phyloP scores from a whole-genome alignment of 371 early-diverging fungal genomes.

The Catenaria anguillulae region DNA sequence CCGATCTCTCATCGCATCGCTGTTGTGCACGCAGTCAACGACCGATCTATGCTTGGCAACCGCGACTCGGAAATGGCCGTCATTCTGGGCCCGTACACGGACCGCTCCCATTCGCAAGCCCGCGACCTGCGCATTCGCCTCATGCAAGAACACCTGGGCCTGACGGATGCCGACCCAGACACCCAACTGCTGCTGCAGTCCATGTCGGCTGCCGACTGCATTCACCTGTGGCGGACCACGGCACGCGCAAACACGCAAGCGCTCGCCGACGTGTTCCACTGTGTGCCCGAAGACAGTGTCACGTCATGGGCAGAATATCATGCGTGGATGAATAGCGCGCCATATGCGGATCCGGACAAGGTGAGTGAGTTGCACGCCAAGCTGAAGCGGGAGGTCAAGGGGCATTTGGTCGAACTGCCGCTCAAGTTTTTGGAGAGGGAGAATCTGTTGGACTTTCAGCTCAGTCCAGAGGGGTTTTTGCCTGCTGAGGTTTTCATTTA shows the following conservation, averaged over 20 bases:
- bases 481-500: conserved; percentile 39
- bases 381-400: conserved; percentile 14
- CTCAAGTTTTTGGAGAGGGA: conserved; percentile 56
- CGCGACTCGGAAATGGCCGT: conserved; percentile 84
- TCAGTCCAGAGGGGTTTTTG: conserved; percentile 30
- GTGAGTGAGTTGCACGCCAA: too few relatives aligned
- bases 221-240: conserved; percentile 43
- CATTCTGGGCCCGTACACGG: conserved; percentile 45
- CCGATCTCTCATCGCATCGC: conserved; percentile 40
- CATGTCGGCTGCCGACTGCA: conserved; percentile 42
- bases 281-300: conserved; percentile 68
- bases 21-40: too few relatives aligned
- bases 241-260: conserved; percentile 50
- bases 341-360: conserved; percentile 11
- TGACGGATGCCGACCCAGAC: conserved; percentile 20
- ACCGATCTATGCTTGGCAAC: conserved; percentile 68
- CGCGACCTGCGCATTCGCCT: conserved; percentile 55
- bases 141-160: conserved; percentile 76
- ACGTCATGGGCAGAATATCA: conserved; percentile 51
- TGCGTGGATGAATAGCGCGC: conserved; percentile 31
- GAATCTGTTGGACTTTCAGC: conserved; percentile 38
- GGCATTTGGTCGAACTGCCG: conserved; percentile 43
- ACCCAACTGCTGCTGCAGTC: conserved; percentile 14
- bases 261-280: conserved; percentile 66
- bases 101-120: not conserved